Conservation (phyloP, 2,329 filamentous ascomycete genomes). For the Neonectria neomacrospora region DNA sequence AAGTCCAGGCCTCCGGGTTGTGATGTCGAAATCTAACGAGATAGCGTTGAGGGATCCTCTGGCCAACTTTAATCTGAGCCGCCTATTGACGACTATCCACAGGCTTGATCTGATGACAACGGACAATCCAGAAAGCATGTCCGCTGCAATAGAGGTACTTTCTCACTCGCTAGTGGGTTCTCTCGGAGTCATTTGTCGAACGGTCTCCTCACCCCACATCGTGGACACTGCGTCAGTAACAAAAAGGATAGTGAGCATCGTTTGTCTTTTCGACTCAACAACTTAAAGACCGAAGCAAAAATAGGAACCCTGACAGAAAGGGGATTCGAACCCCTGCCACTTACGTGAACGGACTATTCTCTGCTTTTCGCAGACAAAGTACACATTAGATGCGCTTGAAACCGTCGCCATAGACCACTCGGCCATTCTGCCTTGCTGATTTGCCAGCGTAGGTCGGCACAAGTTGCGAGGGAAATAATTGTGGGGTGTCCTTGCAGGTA, state of each 20-base stretch:
- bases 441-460: not conserved
- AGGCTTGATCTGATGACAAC: too few species aligned
- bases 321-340: slow-evolving; percentile 43
- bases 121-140: too few species aligned
- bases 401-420: slow-evolving; percentile 40
- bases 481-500: not conserved
- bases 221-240: too few species aligned
- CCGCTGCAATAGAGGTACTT: too few species aligned
- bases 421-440: slow-evolving; percentile 36
- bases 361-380: slow-evolving; percentile 34
- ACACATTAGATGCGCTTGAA: slow-evolving; percentile 35
- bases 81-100: too few species aligned
- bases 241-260: too few species aligned
- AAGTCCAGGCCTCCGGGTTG: not conserved
- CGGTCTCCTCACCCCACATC: too few species aligned
- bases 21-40: not conserved
- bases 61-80: not conserved
- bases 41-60: not conserved
- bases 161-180: too few species aligned
- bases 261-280: slow-evolving; percentile 7
- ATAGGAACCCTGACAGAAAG: slow-evolving; percentile 29
- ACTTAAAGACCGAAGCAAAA: slow-evolving; percentile 3
- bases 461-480: not conserved
- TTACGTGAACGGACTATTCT: slow-evolving; percentile 40
- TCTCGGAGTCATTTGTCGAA: too few species aligned